Evolutionary conservation across 1,284 basidiomycete species (phyloP).

Genomic region (Cryptococcus floricola): DNA sequence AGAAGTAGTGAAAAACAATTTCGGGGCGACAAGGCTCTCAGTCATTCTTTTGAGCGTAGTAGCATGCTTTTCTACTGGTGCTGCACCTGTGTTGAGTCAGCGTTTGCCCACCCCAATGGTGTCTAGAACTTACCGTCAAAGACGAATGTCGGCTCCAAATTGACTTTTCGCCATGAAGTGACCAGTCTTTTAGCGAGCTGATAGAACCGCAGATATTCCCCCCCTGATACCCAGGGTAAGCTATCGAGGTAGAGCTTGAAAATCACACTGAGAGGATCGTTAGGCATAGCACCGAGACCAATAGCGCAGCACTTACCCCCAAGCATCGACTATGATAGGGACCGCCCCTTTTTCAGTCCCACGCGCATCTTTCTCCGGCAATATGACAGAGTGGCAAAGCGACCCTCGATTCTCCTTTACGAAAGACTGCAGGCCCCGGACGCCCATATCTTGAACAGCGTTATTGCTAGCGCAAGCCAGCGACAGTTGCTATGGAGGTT

Average conservation of each 20-base stretch:
- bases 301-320: slow-evolving; percentile 65
- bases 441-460: slow-evolving; percentile 58
- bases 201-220: slow-evolving; percentile 67
- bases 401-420: slow-evolving; percentile 66
- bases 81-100: slow-evolving; percentile 56
- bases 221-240: slow-evolving; percentile 79
- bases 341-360: slow-evolving; percentile 15
- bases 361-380: slow-evolving; percentile 13
- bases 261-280: slow-evolving; percentile 61
- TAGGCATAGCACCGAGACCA: neutral
- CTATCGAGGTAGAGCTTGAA: slow-evolving; percentile 63
- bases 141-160: slow-evolving; percentile 74
- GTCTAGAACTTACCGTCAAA: slow-evolving; percentile 69
- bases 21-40: slow-evolving; percentile 58
- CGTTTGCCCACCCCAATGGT: neutral
- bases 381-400: slow-evolving; percentile 57
- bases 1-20: slow-evolving; percentile 82
- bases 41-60: slow-evolving; percentile 63
- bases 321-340: slow-evolving; percentile 72
- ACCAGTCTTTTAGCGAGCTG: slow-evolving; percentile 57
- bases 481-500: too few relatives aligned
- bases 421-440: slow-evolving; percentile 73
- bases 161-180: slow-evolving; percentile 66
- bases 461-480: too few relatives aligned
- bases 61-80: slow-evolving; percentile 67